These are phyloP conservation scores for Trypanosoma vivax DNA, from an alignment of 208 protist species.

Conservation along the genomic window DNA sequence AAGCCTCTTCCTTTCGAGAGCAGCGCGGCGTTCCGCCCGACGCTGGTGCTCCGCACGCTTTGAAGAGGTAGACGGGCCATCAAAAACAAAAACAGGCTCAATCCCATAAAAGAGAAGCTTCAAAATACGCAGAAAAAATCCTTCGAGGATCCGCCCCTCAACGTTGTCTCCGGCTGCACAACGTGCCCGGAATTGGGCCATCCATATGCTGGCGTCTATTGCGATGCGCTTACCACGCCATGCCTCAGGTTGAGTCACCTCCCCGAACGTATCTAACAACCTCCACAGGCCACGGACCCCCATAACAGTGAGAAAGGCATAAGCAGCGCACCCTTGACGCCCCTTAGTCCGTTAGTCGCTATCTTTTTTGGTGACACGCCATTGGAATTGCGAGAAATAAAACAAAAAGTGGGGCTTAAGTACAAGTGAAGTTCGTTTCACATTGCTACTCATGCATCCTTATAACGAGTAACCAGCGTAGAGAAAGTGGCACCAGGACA, in stretches of 20 bases:
- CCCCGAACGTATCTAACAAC: constrained; percentile 76
- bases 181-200: constrained; percentile 64
- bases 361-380: no score
- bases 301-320: constrained; percentile 30
- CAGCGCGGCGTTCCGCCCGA: constrained; percentile 27
- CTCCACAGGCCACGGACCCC: constrained; percentile 82
- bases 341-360: no score
- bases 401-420: no score
- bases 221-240: constrained; percentile 69
- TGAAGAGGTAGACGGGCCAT: constrained; percentile 43
- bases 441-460: no score
- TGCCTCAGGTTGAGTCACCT: constrained; percentile 55
- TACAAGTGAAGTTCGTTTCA: no score
- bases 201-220: constrained; percentile 88
- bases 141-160: constrained; percentile 59
- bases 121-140: constrained; percentile 74
- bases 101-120: constrained; percentile 89
- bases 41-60: constrained; percentile 64
- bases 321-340: not conserved
- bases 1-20: constrained; percentile 28
- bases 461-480: no score
- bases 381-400: no score
- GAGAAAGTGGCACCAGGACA: no score
- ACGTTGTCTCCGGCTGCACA: constrained; percentile 31
- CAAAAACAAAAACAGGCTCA: constrained; percentile 84